These are phyloP conservation scores for Piper betle DNA, from an alignment of 164 flowering plant genomes.

Conservation along the genomic window DNA sequence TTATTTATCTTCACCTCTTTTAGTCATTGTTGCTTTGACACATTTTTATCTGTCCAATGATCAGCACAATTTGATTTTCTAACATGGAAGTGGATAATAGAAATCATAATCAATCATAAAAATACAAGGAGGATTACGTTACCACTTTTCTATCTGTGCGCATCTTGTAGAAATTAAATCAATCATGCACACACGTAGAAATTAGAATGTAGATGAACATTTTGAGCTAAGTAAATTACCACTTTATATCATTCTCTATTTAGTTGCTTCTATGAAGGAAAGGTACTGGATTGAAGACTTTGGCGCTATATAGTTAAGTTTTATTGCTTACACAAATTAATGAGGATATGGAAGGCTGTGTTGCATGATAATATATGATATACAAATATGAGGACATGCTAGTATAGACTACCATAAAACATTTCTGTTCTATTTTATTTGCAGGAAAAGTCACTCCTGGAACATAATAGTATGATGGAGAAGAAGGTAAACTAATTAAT, in stretches of 20 bases:
- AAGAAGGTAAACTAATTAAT: constrained; percentile 36
- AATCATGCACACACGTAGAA: no score
- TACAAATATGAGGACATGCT: neutral
- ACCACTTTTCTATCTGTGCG: neutral
- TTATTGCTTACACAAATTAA: neutral
- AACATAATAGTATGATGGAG: constrained; percentile 42
- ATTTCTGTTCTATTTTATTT: neutral
- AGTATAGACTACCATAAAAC: no score
- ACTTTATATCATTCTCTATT: neutral
- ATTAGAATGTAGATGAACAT: no score
- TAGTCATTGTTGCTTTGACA: neutral
- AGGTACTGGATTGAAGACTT: neutral
- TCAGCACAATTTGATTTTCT: neutral
- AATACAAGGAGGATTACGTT: neutral
- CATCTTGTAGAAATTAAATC: no score
- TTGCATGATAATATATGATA: neutral
- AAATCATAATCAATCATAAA: no score
- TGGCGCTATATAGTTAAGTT: neutral
- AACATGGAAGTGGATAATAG: neutral
- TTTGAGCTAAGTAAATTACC: no score
- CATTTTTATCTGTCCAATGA: neutral
- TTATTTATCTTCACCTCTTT: neutral
- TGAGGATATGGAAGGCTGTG: neutral
- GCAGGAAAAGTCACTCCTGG: constrained; percentile 59
- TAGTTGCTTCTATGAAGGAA: neutral